These are phyloP conservation scores for Psilocybe cubensis DNA, from an alignment of 768 basidiomycete genomes.

Conservation along the genomic window DNA sequence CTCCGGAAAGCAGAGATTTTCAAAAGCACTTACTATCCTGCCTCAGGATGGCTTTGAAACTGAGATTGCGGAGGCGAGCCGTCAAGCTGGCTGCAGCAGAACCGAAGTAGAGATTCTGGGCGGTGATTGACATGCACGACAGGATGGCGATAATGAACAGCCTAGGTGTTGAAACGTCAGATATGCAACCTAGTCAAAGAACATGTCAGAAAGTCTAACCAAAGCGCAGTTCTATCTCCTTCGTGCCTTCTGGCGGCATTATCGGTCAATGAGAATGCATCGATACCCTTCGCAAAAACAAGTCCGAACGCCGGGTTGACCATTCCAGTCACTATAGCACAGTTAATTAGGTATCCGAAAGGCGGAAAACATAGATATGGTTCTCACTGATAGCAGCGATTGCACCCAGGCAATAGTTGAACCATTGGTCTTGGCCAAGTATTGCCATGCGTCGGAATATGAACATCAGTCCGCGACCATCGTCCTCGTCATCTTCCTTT, in stretches of 20 bases:
- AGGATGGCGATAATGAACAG: constrained; percentile 78
- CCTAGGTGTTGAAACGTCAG: background rate
- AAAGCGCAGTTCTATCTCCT: constrained; percentile 73
- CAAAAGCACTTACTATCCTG: constrained; percentile 70
- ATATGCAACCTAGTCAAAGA: background rate
- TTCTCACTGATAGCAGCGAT: constrained; percentile 33
- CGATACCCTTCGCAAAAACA: constrained; percentile 62
- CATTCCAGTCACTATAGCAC: background rate
- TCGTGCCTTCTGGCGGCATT: constrained; percentile 44
- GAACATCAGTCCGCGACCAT: constrained; percentile 42
- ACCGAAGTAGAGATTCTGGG: constrained; percentile 74
- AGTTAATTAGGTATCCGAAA: no score
- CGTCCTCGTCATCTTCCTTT: constrained; percentile 12
- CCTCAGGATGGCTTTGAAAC: constrained; percentile 78
- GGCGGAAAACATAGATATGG: background rate
- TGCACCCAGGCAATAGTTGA: constrained; percentile 57
- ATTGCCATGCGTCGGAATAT: constrained; percentile 71
- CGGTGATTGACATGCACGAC: constrained; percentile 57
- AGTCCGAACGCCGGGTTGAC: constrained; percentile 74
- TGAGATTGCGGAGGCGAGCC: constrained; percentile 64
- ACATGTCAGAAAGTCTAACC: constrained; percentile 30
- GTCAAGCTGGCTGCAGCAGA: constrained; percentile 70
- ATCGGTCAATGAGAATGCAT: constrained; percentile 50
- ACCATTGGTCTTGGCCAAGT: constrained; percentile 62
- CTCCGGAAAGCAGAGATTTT: no score